Evolutionary conservation across 2,329 filamentous ascomycete species (phyloP).

Genomic region (Fusarium sp.): DNA sequence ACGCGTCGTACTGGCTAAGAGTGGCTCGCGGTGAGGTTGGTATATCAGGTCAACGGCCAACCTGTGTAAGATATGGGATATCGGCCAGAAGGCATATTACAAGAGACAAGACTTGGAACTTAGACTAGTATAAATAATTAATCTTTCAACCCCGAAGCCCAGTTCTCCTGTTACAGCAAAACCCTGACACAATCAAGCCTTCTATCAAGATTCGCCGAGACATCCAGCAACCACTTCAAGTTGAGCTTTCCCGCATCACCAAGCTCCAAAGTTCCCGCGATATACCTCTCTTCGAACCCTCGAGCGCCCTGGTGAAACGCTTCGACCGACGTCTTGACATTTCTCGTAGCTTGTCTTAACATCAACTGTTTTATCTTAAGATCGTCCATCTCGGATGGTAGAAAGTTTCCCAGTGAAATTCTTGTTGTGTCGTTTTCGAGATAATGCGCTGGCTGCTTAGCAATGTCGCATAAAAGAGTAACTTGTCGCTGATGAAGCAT

Average conservation of each 20-base stretch:
- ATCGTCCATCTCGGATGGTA: not conserved
- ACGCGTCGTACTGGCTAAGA: too few species aligned
- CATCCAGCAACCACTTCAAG: conserved; percentile 6
- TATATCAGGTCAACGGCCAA: too few species aligned
- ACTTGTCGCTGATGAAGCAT: conserved; percentile 22
- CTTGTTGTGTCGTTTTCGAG: not conserved
- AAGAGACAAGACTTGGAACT: too few species aligned
- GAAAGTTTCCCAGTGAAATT: not conserved
- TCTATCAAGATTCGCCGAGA: not conserved
- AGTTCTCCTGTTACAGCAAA: conserved; percentile 3
- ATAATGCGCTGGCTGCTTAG: not conserved
- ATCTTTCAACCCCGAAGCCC: not conserved
- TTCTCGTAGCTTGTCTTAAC: conserved; percentile 1
- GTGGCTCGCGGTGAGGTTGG: too few species aligned
- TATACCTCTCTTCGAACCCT: conserved; percentile 7
- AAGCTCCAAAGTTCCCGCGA: not conserved
- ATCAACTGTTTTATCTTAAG: conserved; percentile 13
- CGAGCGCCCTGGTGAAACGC: not conserved
- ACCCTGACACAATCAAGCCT: not conserved
- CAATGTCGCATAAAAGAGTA: conserved; percentile 6
- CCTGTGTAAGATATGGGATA: too few species aligned
- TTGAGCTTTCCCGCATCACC: conserved; percentile 17
- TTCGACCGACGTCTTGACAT: not conserved
- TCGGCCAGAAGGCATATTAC: too few species aligned
- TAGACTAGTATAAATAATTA: too few species aligned